Percentiles rank a stretch among this genome's conserved stretches.
These are phyloP conservation scores for Oryza australiensis DNA, from an alignment of 176 grass and related monocot genomes.

Conservation along the genomic window DNA sequence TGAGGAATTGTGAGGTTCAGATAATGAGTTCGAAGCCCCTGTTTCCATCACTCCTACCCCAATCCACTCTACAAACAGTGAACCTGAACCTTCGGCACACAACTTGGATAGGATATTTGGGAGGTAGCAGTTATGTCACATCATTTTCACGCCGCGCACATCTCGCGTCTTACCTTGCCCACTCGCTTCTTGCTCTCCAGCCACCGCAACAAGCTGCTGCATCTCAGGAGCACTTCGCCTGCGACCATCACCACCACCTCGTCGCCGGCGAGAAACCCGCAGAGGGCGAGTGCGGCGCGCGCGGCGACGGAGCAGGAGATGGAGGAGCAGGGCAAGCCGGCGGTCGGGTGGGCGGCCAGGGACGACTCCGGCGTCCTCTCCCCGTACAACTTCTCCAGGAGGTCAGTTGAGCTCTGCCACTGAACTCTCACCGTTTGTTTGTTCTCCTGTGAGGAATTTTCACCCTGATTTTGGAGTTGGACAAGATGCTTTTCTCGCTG, in stretches of 20 bases:
- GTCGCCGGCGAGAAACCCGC: neutral
- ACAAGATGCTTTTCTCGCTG: neutral
- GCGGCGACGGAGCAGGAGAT: slow-evolving; percentile 20
- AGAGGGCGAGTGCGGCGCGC: neutral
- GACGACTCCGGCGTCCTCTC: slow-evolving; percentile 61
- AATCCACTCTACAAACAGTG: too few species aligned
- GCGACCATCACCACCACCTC: neutral
- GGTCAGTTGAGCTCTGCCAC: slow-evolving; percentile 2
- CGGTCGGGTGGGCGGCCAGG: slow-evolving; percentile 68
- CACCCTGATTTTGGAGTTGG: neutral
- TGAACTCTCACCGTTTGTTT: neutral
- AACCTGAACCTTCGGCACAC: too few species aligned
- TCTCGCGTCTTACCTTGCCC: neutral
- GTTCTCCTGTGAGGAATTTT: neutral
- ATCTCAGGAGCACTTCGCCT: neutral
- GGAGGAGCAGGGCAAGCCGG: slow-evolving; percentile 38
- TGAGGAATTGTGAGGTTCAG: too few species aligned
- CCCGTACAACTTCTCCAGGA: slow-evolving; percentile 60
- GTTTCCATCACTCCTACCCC: too few species aligned
- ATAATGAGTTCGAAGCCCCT: too few species aligned
- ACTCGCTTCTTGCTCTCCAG: neutral
- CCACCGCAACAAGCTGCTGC: neutral
- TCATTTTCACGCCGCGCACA: neutral
- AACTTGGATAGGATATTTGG: too few species aligned
- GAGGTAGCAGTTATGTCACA: slow-evolving; percentile 24